These are phyloP conservation scores for Mrakia gelida DNA, from an alignment of 768 basidiomycete genomes.

Conservation along the genomic window DNA sequence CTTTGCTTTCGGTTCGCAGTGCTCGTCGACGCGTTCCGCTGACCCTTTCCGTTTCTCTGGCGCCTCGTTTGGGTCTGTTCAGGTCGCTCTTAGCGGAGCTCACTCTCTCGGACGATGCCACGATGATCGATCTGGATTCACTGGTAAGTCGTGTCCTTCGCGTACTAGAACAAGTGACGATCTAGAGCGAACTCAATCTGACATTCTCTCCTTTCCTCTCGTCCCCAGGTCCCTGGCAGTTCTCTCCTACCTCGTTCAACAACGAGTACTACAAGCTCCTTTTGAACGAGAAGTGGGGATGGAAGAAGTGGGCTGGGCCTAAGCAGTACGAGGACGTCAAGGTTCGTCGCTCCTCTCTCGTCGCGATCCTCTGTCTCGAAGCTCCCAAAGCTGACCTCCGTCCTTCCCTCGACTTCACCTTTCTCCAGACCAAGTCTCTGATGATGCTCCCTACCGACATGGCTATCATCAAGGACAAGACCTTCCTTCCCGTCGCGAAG, in stretches of 20 bases:
- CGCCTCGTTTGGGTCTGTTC: background rate
- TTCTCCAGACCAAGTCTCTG: slow-evolving; percentile 78
- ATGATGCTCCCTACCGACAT: slow-evolving; percentile 88
- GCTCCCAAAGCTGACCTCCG: background rate
- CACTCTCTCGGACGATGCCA: slow-evolving; percentile 97
- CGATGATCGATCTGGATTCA: slow-evolving; percentile 55
- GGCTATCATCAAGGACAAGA: slow-evolving; percentile 80
- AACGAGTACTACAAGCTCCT: slow-evolving; percentile 65
- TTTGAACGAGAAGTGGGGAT: slow-evolving; percentile 79
- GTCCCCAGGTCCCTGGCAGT: slow-evolving; percentile 44
- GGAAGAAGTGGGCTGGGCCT: slow-evolving; percentile 79
- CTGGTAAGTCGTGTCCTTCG: slow-evolving; percentile 40
- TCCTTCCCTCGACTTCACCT: slow-evolving; percentile 50
- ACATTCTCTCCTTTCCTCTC: too few relatives aligned
- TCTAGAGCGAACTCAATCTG: too few relatives aligned
- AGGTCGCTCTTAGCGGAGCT: slow-evolving; percentile 55
- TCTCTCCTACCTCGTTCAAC: slow-evolving; percentile 62
- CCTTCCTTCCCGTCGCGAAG: slow-evolving; percentile 82
- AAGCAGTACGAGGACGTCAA: slow-evolving; percentile 29
- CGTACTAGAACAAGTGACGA: slow-evolving; percentile 64
- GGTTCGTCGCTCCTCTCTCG: background rate
- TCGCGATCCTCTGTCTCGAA: background rate
- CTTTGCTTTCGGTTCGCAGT: slow-evolving; percentile 46
- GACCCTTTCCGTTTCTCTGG: background rate
- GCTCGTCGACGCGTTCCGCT: background rate